Evolutionary conservation across 352 stramenopile species (phyloP).

Genomic region (Thraustochytrium sp.): DNA sequence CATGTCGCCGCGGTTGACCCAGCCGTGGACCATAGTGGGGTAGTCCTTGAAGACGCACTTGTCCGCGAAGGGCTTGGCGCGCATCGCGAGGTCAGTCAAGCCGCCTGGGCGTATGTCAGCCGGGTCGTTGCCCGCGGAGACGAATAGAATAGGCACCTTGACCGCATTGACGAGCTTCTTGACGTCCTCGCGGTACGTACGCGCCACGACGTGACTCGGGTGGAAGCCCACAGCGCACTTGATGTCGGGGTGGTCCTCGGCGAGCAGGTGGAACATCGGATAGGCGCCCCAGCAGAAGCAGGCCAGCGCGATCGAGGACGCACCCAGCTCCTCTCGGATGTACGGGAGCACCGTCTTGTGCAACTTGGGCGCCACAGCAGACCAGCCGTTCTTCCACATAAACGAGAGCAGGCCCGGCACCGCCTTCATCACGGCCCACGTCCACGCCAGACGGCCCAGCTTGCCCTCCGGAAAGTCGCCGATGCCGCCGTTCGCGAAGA

Average conservation of each 20-base stretch:
- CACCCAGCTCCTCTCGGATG: background rate
- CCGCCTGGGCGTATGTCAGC: background rate
- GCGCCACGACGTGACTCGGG: background rate
- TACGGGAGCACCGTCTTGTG: background rate
- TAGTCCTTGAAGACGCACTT: conserved; percentile 53
- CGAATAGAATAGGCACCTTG: background rate
- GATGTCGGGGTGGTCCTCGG: background rate
- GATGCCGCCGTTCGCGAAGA: background rate
- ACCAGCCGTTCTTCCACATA: background rate
- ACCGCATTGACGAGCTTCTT: background rate
- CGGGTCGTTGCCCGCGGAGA: conserved; percentile 12
- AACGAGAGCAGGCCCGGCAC: background rate
- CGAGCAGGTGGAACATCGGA: background rate
- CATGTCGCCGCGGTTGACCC: conserved; percentile 71
- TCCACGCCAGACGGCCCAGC: background rate
- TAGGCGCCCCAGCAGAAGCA: conserved; percentile 45
- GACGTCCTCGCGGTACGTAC: background rate
- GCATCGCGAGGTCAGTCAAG: background rate
- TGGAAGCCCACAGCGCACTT: conserved; percentile 35
- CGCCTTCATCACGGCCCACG: background rate
- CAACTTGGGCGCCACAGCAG: background rate
- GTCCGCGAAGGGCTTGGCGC: background rate
- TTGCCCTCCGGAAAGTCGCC: background rate
- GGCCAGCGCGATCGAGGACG: background rate
- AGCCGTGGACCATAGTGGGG: conserved; percentile 66